Evolutionary conservation across 331 rosid genomes (phyloP), one percentile per base, ranked within the genome.

Genomic region (Cucumis variabilis): DNA sequence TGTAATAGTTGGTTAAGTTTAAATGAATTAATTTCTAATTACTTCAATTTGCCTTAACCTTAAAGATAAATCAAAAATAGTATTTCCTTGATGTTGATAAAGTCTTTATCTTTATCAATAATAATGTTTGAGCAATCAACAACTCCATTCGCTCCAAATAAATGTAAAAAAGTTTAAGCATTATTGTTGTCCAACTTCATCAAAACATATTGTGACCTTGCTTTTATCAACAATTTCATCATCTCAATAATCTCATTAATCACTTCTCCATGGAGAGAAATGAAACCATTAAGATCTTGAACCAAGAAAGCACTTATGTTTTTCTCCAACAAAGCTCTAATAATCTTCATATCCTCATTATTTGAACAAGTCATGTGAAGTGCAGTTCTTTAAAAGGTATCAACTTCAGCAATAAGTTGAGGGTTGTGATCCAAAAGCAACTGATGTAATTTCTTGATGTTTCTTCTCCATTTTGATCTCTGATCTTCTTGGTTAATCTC

Each of bases 251-350:
- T 12, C 9, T 50, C 71, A 13, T 9, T 17, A 10, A 30, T 58
- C 28, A 33, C 85, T 82, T 51, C 85, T 60, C 27, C 5, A 9
- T 60, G 72, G 5, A 82, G 85, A 28, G 85, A 53, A 82, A 58
- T 82, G 10, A 82, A 19, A 20, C 85, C 85, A 30, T 81, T 11
- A 5, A 3, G 7, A 80, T 80, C 85, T 0, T 65, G 6, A 24
- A 25, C 48, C 17, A 81, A 60, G 70, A 70, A 81, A 53, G 51
- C 11, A 28, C 62, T 44, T 0, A n/a, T 28, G n/a, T 81, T 81
- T 11, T 58, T 81, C 70, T 51, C 85, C 24, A 27, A 17, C 71
- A 81, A 19, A 25, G 69, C 50, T 28, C 48, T 9, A 81, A 81
- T 71, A 4, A 27, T n/a, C n/a, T n/a, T n/a, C n/a, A n/a, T n/a